These are phyloP conservation scores for Capronia americana DNA, from an alignment of 2,329 filamentous ascomycete species.

Conservation along the genomic window DNA sequence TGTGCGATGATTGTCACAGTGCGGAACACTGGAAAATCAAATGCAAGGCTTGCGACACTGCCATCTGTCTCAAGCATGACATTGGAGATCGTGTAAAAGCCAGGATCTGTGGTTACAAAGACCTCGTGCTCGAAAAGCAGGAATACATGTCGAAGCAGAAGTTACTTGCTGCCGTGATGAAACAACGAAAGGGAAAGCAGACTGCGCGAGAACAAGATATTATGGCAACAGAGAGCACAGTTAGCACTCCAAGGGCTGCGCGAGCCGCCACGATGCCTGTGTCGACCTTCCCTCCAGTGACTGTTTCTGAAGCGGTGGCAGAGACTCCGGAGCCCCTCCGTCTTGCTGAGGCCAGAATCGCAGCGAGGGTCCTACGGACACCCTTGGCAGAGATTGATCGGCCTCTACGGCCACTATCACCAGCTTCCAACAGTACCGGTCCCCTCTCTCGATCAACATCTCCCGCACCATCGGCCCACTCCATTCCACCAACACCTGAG, in stretches of 20 bases:
- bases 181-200: slow-evolving; percentile 39
- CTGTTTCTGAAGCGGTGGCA: neutral
- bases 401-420: slow-evolving; percentile 37
- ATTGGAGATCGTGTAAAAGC: slow-evolving; percentile 60
- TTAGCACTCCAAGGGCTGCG: slow-evolving; percentile 12
- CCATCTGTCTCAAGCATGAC: slow-evolving; percentile 66
- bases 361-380: slow-evolving; percentile 21
- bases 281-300: neutral
- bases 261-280: slow-evolving; percentile 1
- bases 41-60: slow-evolving; percentile 63
- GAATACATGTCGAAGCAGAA: slow-evolving; percentile 42
- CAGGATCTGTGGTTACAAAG: slow-evolving; percentile 63
- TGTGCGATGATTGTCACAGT: slow-evolving; percentile 64
- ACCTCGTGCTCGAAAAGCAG: slow-evolving; percentile 60
- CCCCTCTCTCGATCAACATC: slow-evolving; percentile 48
- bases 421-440: slow-evolving; percentile 43
- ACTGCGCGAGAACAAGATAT: slow-evolving; percentile 1
- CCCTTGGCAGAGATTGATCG: slow-evolving; percentile 37
- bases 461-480: slow-evolving; percentile 49
- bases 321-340: slow-evolving; percentile 9
- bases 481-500: slow-evolving; percentile 50
- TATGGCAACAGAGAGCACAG: neutral
- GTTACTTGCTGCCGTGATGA: slow-evolving; percentile 35
- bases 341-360: slow-evolving; percentile 16
- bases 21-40: slow-evolving; percentile 66